phyloP scores from a whole-genome alignment of 1,284 basidiomycete species.

The Leccinum solheimii region DNA sequence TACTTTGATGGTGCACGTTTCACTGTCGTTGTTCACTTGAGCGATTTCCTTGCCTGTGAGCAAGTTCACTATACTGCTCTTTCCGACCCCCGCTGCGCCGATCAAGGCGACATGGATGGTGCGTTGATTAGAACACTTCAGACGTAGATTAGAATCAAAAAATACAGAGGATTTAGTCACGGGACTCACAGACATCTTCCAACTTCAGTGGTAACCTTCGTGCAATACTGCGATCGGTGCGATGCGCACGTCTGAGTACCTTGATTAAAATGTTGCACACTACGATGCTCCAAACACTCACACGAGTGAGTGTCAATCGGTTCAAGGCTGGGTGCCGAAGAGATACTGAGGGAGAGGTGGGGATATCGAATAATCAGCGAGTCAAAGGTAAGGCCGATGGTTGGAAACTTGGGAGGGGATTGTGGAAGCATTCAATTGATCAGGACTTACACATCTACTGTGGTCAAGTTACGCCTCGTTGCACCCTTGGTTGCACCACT shows the following conservation, averaged over 20 bases:
- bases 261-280: background rate
- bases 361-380: background rate
- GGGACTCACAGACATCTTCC: constrained; percentile 21
- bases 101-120: constrained; percentile 23
- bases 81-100: constrained; percentile 28
- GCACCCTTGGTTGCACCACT: no score
- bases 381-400: no score
- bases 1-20: constrained; percentile 23
- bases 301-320: background rate
- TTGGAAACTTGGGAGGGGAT: no score
- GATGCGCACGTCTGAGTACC: background rate
- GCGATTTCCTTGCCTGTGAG: constrained; percentile 20
- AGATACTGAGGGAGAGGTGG: background rate
- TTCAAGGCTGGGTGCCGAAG: background rate
- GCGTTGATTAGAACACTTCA: constrained; percentile 5
- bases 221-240: background rate
- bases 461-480: no score
- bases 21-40: constrained; percentile 18
- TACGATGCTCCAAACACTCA: background rate
- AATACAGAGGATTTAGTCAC: background rate
- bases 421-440: no score
- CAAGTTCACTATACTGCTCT: constrained; percentile 31
- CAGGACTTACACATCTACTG: no score
- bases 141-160: constrained; percentile 2
- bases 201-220: background rate